Base-by-base conservation (phyloP, 176 grass and related monocot genomes). In the Hordeum marinum region DNA sequence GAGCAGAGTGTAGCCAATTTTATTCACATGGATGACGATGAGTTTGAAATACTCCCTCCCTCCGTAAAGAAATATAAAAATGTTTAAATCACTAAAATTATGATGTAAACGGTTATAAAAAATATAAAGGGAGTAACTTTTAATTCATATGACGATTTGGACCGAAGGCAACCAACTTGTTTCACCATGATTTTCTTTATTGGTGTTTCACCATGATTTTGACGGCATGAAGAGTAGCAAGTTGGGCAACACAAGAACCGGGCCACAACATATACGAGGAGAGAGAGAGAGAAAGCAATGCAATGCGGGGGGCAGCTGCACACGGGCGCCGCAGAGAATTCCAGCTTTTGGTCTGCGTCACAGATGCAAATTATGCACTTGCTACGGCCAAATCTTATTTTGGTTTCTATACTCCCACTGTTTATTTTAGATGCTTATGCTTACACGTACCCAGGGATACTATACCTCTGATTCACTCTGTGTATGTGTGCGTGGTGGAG, bases 301-400 rank as follows among this genome's bases (percentile, higher is more conserved):
- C 68, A 31, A 15, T 57, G 54, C 11, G 18, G 64, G 42, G 55
- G 64, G 52, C 87, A 84, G 75, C 14, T 32, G 61, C 87, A 89
- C 82, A 89, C 87, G 68, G 82, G 76, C 8, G 82, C 76, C 82
- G 68, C 76, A 85, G 76, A 80, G 45, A 60, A 88, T 80, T 80
- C 68, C 82, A 85, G 76, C 68, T 85, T 89, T 89, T 80, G 67
- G 58, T 75, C 35, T 36, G 68, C 68, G 24, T 62, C 58, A 80
- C 43, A 87, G 59, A 21, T 69, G 26, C 63, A 31, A 79, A 78
- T 83, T 69, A 71, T 37, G 71, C 36, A 78, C 36, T 26, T 77
- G 66, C 75, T 72, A 83, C 31, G 54, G 11, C 39, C 63, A 76
- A 52, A 21, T 83, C 24, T 35, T 13, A 26, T 68, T 76, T 74